Conservation (phyloP, 2,329 filamentous ascomycete species). For the Macroventuria anomochaeta region DNA sequence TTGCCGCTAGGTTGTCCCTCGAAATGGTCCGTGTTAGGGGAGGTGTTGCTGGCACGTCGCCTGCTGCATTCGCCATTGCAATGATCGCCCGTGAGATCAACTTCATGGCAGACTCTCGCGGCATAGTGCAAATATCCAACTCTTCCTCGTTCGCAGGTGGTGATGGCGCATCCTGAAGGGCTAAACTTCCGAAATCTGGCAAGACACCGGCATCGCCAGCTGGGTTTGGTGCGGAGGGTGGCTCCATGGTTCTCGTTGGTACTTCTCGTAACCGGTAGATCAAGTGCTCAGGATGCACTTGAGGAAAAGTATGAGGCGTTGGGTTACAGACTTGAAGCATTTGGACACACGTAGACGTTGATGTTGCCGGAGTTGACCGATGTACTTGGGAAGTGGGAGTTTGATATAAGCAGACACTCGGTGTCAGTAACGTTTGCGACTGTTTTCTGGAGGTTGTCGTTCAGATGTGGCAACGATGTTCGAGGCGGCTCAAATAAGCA, state of each 20-base stretch:
- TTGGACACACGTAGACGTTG: conserved; percentile 25
- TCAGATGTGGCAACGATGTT: background rate
- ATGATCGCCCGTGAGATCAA: conserved; percentile 69
- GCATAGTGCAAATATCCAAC: conserved; percentile 75
- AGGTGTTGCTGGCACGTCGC: conserved; percentile 82
- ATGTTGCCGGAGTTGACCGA: conserved; percentile 36
- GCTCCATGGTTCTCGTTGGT: conserved; percentile 34
- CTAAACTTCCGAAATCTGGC: conserved; percentile 43
- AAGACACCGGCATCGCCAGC: conserved; percentile 51
- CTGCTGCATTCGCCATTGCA: conserved; percentile 72
- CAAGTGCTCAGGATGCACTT: conserved; percentile 42
- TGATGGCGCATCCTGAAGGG: conserved; percentile 46
- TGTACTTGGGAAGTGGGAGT: background rate
- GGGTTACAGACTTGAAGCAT: conserved; percentile 46
- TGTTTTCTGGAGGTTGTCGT: background rate
- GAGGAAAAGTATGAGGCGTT: conserved; percentile 34
- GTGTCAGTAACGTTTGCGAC: background rate
- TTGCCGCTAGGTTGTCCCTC: conserved; percentile 37
- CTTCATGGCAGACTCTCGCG: conserved; percentile 76
- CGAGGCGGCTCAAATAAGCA: background rate
- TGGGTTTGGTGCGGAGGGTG: conserved; percentile 50
- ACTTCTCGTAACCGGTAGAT: conserved; percentile 28
- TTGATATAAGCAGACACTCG: background rate
- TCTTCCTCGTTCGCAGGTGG: conserved; percentile 50
- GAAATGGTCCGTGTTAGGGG: conserved; percentile 68